phyloP scores from a whole-genome alignment of 345 rosid species.

The Tarenaya hassleriana region DNA sequence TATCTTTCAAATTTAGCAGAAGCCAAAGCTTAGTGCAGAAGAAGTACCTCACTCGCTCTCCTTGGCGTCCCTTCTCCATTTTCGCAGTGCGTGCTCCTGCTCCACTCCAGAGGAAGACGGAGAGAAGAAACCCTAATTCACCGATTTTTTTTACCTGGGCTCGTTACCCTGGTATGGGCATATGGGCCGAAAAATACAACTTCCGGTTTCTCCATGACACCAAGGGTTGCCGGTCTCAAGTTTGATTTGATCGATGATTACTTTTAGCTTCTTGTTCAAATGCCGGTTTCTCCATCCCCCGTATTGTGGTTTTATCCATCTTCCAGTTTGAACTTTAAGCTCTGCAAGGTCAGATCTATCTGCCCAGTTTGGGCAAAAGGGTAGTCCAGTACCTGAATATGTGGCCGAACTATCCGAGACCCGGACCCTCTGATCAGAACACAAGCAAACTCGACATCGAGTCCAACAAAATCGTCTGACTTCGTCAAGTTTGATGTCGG shows the following conservation, averaged over 20 bases:
- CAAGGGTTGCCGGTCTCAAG: constrained; percentile 54
- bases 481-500: constrained; percentile 66
- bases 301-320: not conserved
- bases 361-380: constrained; percentile 52
- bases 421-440: constrained; percentile 63
- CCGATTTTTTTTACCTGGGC: not conserved
- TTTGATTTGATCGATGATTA: constrained; percentile 51
- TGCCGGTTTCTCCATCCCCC: no score
- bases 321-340: constrained; percentile 46
- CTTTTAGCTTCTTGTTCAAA: constrained; percentile 52
- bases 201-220: constrained; percentile 55
- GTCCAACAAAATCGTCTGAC: constrained; percentile 29
- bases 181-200: constrained; percentile 25
- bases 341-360: constrained; percentile 53
- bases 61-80: constrained; percentile 53
- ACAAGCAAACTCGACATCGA: constrained; percentile 58
- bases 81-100: no score
- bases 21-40: no score
- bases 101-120: no score
- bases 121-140: no score
- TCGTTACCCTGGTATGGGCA: no score
- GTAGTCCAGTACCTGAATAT: constrained; percentile 52
- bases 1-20: no score
- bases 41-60: constrained; percentile 37
- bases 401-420: constrained; percentile 64